These are phyloP conservation scores for Umbelopsis sp. DNA, from an alignment of 192 early-diverging fungal species.

Conservation along the genomic window DNA sequence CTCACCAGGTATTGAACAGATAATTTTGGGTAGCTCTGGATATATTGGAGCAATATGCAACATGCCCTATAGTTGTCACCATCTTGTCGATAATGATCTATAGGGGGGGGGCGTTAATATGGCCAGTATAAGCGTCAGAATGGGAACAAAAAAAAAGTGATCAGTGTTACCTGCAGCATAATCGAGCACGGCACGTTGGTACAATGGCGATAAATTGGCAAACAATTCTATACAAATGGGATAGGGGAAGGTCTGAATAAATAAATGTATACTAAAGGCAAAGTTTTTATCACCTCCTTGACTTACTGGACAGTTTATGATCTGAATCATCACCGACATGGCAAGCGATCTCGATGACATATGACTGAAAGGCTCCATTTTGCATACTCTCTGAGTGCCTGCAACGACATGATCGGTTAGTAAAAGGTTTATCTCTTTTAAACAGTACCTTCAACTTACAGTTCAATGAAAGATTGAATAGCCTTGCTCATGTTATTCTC, in stretches of 20 bases:
- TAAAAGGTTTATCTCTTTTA: too few relatives aligned
- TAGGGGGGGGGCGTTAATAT: neutral
- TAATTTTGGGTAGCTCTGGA: constrained; percentile 27
- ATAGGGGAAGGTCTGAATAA: too few relatives aligned
- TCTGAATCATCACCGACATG: constrained; percentile 27
- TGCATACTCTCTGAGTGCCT: constrained; percentile 32
- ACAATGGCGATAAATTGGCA: constrained; percentile 21
- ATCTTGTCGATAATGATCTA: constrained; percentile 23
- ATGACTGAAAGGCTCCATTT: constrained; percentile 26
- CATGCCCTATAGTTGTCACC: constrained; percentile 25
- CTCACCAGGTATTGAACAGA: constrained; percentile 36
- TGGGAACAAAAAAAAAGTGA: neutral
- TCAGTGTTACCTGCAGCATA: constrained; percentile 26
- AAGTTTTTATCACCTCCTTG: too few relatives aligned
- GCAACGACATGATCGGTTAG: neutral
- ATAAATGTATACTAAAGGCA: too few relatives aligned
- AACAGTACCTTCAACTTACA: constrained; percentile 1
- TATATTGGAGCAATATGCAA: constrained; percentile 29
- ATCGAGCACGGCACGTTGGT: constrained; percentile 33
- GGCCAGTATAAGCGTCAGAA: too few relatives aligned
- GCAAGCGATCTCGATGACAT: constrained; percentile 29
- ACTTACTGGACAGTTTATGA: constrained; percentile 26
- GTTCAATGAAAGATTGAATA: constrained; percentile 12
- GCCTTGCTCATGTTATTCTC: constrained; percentile 17
- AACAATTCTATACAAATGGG: constrained; percentile 31